Conservation (phyloP, 2,329 filamentous ascomycete genomes). For the Tolypocladium inflatum region DNA sequence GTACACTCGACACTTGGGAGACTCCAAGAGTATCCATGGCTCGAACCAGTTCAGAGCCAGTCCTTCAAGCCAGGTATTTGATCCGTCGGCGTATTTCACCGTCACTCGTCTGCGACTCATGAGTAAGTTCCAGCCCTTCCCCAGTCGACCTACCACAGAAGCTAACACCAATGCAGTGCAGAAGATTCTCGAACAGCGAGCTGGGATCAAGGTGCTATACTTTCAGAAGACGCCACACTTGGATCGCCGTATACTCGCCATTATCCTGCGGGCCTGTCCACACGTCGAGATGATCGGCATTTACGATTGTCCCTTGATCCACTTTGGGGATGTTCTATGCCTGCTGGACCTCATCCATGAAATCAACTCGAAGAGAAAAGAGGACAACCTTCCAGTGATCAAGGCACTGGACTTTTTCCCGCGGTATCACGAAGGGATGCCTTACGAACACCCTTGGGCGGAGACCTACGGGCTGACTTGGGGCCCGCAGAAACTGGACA, state of each 20-base stretch:
- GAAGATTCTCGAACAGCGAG: slow-evolving; percentile 9
- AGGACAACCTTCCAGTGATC: slow-evolving; percentile 7
- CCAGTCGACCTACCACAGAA: neutral
- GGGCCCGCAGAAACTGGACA: slow-evolving; percentile 11
- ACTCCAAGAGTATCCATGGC: slow-evolving; percentile 5
- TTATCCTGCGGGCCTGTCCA: slow-evolving; percentile 23
- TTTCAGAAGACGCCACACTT: slow-evolving; percentile 19
- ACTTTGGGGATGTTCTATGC: slow-evolving; percentile 23
- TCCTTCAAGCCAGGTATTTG: slow-evolving; percentile 1
- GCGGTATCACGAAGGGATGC: slow-evolving; percentile 17
- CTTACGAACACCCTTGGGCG: slow-evolving; percentile 3
- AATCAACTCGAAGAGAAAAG: slow-evolving; percentile 17
- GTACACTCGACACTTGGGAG: neutral
- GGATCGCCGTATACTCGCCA: slow-evolving; percentile 22
- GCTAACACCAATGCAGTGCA: slow-evolving; percentile 14
- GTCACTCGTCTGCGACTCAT: slow-evolving; percentile 5
- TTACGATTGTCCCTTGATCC: slow-evolving; percentile 26
- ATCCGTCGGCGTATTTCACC: slow-evolving; percentile 6
- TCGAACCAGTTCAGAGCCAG: slow-evolving; percentile 9
- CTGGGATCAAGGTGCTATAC: slow-evolving; percentile 15
- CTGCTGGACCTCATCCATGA: slow-evolving; percentile 26
- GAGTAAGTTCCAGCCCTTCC: slow-evolving; percentile 11
- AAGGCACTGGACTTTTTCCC: slow-evolving; percentile 24
- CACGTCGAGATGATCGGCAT: slow-evolving; percentile 22
- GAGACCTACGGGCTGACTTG: slow-evolving; percentile 21